These are phyloP conservation scores for Triticum monococcum DNA, from an alignment of 176 grass and related monocot genomes.

Conservation along the genomic window DNA sequence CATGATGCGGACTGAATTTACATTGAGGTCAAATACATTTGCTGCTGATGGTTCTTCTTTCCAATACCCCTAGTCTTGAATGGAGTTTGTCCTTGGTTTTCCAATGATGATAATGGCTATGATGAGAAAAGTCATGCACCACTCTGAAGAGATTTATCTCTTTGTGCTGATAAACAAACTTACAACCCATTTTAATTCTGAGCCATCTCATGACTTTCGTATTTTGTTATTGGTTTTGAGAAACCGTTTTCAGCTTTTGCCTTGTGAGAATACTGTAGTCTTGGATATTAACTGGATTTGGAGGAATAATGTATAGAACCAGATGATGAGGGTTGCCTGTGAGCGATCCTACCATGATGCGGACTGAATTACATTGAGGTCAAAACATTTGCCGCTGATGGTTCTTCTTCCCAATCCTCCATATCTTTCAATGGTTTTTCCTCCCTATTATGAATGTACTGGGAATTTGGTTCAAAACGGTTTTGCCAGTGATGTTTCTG, in stretches of 20 bases:
- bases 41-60: background rate
- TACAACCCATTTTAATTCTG: background rate
- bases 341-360: background rate
- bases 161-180: slow-evolving; percentile 14
- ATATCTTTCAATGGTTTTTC: background rate
- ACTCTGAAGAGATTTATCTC: slow-evolving; percentile 13
- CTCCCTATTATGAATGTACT: background rate
- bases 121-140: slow-evolving; percentile 19
- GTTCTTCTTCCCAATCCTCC: background rate
- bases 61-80: background rate
- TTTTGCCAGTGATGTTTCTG: slow-evolving; percentile 33
- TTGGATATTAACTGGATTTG: background rate
- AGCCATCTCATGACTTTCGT: background rate
- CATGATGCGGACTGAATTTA: background rate
- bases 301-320: background rate
- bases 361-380: background rate
- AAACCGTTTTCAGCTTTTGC: background rate
- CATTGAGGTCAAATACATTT: background rate
- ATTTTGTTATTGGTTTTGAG: background rate
- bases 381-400: background rate
- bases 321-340: background rate
- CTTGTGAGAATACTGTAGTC: background rate
- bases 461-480: too few relatives aligned
- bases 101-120: background rate
- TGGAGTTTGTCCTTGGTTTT: background rate